Evolutionary conservation across 2,329 filamentous ascomycete genomes (phyloP).

Genomic region (Blastomyces parvus): DNA sequence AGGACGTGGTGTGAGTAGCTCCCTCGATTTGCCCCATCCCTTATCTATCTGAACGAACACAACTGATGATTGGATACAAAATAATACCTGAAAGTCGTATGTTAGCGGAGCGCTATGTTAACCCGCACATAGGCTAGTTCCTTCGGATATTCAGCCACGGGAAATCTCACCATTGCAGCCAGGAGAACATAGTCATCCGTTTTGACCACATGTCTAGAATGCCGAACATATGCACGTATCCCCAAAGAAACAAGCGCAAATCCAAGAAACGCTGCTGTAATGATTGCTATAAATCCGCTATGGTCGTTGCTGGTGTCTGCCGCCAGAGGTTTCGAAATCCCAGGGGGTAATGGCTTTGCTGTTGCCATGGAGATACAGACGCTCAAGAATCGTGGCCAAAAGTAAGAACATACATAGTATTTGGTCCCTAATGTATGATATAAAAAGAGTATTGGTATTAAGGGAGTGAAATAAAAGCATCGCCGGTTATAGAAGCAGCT

Average conservation of each 20-base stretch:
- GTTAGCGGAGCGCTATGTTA: conserved; percentile 8
- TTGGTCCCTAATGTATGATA: not conserved
- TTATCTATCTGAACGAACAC: conserved; percentile 31
- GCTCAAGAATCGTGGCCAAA: not conserved
- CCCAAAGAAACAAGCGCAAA: conserved; percentile 33
- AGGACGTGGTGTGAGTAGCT: conserved; percentile 18
- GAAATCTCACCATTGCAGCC: conserved; percentile 23
- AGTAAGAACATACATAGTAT: not conserved
- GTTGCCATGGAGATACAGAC: conserved; percentile 5
- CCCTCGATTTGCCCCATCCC: conserved; percentile 33
- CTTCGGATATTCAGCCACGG: not conserved
- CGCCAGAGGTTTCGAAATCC: conserved; percentile 27
- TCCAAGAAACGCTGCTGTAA: conserved; percentile 31
- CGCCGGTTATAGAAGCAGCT: not conserved
- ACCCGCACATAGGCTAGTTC: conserved; percentile 2
- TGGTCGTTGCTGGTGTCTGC: conserved; percentile 32
- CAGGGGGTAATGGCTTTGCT: conserved; percentile 15
- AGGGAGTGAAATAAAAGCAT: not conserved
- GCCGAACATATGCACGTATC: conserved; percentile 33
- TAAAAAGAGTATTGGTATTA: not conserved
- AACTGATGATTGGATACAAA: conserved; percentile 30
- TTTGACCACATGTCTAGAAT: conserved; percentile 23
- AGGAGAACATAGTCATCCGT: conserved; percentile 30
- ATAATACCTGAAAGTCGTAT: conserved; percentile 22
- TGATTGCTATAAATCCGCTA: conserved; percentile 34